Base-by-base conservation (phyloP, 345 rosid species). In the Excoecaria cochinchinensis region DNA sequence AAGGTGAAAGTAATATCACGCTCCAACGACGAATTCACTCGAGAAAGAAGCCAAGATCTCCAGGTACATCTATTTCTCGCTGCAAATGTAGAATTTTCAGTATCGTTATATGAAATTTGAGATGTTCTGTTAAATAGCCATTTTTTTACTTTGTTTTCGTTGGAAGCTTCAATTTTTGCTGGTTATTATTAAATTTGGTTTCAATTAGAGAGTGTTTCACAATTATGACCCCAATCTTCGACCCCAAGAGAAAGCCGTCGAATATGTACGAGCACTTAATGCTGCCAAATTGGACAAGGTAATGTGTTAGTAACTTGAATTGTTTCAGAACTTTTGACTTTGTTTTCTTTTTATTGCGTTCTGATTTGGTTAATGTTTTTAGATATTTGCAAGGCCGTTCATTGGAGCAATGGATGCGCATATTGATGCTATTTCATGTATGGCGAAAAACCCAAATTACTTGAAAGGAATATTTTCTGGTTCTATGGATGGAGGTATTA, bases 221-320 rank as follows among this genome's bases (percentile, higher is more conserved):
- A 95, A 95, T 77, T 93, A 82, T 69, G 97, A 95, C 65, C 98
- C 99, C 0, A 85, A 69, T 71, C 89, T 95, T 48, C 90, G 97
- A 19, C 79, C 96, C 1, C 91, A 87, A 79, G 98, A 90, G 87
- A 95, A 91, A 80, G 96, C 98, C 0, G 86, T 85, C 4, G 99
- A 95, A 73, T 95, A 95, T 71, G 90, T 87, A 39, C 88, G 98
- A 17, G 99, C 97, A 52, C 86, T 93, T 47, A 93, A 85, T 40
- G 97, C 99, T n/a, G 94, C 98, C 57, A 95, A 95, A 86, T 74
- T 95, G 79, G 97, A 91, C 50, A 93, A 95, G 93, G 98, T 91
- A 77, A 42, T 56, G 14, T 31, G 61, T 31, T 8, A 40, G 40
- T 76, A 6, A 16, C 17, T 56, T 6, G 6, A 69, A 55, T 64